Conservation (phyloP, 495 filamentous ascomycete genomes). For the Aspergillus kassunensis region DNA sequence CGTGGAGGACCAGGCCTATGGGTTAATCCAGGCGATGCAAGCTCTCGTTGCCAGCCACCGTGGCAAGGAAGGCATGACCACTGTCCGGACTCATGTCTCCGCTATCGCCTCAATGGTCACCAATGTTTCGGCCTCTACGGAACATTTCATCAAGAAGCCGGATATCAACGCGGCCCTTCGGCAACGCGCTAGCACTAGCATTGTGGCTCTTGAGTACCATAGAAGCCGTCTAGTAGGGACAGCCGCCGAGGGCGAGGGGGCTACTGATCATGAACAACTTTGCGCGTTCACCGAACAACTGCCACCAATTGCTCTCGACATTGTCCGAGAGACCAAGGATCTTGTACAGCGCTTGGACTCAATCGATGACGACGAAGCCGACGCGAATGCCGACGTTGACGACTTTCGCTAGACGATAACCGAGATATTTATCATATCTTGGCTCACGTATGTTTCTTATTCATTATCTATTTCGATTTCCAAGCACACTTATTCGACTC, state of each 20-base stretch:
- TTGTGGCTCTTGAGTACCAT: constrained; percentile 60
- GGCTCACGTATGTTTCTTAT: not conserved
- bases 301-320: constrained; percentile 82
- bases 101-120: constrained; percentile 67
- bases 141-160: constrained; percentile 50
- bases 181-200: constrained; percentile 56
- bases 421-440: not conserved
- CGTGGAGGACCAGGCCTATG: constrained; percentile 78
- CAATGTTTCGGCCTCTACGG: constrained; percentile 64
- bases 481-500: constrained; percentile 12
- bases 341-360: constrained; percentile 49
- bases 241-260: constrained; percentile 58
- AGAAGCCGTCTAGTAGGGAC: constrained; percentile 61
- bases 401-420: constrained; percentile 34
- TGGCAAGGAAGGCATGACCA: constrained; percentile 58
- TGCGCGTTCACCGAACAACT: constrained; percentile 65
- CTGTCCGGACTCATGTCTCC: constrained; percentile 65
- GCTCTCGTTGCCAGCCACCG: constrained; percentile 76
- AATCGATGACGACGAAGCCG: constrained; percentile 29
- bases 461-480: constrained; percentile 9
- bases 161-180: constrained; percentile 41
- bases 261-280: constrained; percentile 49
- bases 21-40: constrained; percentile 78
- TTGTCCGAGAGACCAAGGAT: constrained; percentile 79
- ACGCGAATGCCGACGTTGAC: constrained; percentile 41